A percentile compares a stretch with the other conserved stretches of the same genome.
These are phyloP conservation scores for Escallonia rubra DNA, from an alignment of 129 eudicot species.

Conservation along the genomic window DNA sequence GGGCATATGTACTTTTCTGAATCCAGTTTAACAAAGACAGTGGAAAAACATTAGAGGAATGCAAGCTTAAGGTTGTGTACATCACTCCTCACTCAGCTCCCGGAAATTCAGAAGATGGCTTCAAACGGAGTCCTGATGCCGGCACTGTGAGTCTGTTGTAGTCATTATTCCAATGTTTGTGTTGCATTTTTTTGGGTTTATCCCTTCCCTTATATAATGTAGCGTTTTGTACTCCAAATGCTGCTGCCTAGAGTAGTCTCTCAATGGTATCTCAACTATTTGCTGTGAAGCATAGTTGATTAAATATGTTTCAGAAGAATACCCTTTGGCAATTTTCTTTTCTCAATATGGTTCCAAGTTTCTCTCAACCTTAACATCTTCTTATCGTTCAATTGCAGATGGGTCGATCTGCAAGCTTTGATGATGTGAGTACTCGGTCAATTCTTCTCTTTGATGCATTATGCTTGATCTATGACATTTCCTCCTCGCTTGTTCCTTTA, in stretches of 20 bases:
- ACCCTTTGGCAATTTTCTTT: too few relatives aligned
- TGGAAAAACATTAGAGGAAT: constrained; percentile 64
- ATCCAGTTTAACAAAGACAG: constrained; percentile 70
- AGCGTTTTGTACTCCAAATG: too few relatives aligned
- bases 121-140: constrained; percentile 27
- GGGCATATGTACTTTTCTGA: constrained; percentile 5
- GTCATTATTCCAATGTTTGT: not conserved
- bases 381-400: constrained; percentile 19
- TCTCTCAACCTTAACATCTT: not conserved
- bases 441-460: too few relatives aligned
- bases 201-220: not conserved
- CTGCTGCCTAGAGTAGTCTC: too few relatives aligned
- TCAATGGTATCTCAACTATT: too few relatives aligned
- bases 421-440: constrained; percentile 29
- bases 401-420: constrained; percentile 15
- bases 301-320: too few relatives aligned
- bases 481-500: too few relatives aligned
- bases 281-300: too few relatives aligned
- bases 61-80: constrained; percentile 74
- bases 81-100: constrained; percentile 27
- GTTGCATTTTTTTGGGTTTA: not conserved
- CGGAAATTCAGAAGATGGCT: constrained; percentile 35
- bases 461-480: not conserved
- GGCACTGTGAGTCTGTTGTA: constrained; percentile 38
- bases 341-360: too few relatives aligned